Base-by-base conservation (phyloP, 192 early-diverging fungal species). In the Rhizophagus sp. region DNA sequence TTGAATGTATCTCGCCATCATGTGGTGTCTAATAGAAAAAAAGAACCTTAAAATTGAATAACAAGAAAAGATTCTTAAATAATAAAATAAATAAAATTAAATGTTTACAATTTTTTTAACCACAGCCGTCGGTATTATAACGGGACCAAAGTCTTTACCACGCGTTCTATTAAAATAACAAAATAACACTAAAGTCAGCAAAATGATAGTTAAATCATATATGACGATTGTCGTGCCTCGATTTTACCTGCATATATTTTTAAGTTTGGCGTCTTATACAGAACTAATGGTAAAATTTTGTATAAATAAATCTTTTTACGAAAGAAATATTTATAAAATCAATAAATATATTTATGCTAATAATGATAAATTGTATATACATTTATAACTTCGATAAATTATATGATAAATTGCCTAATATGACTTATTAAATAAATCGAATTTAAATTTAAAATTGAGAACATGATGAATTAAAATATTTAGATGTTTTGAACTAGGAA, bases 1-100 rank as follows among this genome's bases (percentile, higher is more conserved):
- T 91, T 65, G 94, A 91, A 75, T 95, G 92, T 68, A 97, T 92
- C 75, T 99, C 97, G 39, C 89, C 85, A 64, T 94, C 93, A 81
- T 94, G 93, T 6, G 86, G 75, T 8, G 82, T 85, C 91, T 94
- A 85, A 69, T 62, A 10, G 62, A 64, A 52, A 22, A 49, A 27
- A 50, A 19, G 57, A 13, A 69, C 2, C 17, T 70, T 69, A 15
- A 30, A 30, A 30, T 67, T 62, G 33, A 62, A 57, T 49, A 57
- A 47, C 64, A 25, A 62, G 47, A 71, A 30, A 41, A 47, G 3
- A 69, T 19, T 12, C 9, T 47, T 47, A 12, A 47, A 2, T 12
- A 12, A 41, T 36, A 39, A 22, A 70, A 41, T 10, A 39, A 39
- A 11, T 13, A 24, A 39, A 70, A 12, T 39, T 36, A 70, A 70